phyloP scores from a whole-genome alignment of 73 alveolate genomes.

The Paramecium pentaurelia region DNA sequence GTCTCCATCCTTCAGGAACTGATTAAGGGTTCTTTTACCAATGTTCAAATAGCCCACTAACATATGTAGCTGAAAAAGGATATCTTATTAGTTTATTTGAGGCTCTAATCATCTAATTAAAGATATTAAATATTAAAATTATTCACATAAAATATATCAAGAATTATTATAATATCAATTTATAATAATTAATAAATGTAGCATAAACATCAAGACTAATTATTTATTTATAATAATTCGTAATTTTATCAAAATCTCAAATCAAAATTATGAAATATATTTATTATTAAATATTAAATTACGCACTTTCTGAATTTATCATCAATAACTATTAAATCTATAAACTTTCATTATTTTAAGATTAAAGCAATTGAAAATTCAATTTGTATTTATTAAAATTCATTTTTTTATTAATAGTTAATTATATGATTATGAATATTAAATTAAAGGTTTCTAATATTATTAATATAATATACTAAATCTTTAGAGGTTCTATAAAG shows the following conservation, averaged over 20 bases:
- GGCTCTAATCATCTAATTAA: not conserved
- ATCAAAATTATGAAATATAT: not conserved
- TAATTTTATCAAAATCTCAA: not conserved
- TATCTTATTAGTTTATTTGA: not conserved
- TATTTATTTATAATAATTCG: not conserved
- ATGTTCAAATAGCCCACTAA: not conserved
- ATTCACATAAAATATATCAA: not conserved
- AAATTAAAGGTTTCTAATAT: too few species aligned
- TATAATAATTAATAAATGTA: not conserved
- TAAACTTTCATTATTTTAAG: not conserved
- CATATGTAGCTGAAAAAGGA: not conserved
- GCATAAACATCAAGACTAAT: not conserved
- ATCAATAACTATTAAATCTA: not conserved
- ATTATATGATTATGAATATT: too few species aligned
- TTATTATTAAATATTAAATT: not conserved
- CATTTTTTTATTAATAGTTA: not conserved
- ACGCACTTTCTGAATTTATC: not conserved
- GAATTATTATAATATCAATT: not conserved
- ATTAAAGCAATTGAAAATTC: not conserved
- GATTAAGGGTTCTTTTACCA: conserved; percentile 16
- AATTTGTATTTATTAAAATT: too few species aligned
- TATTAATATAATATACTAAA: too few species aligned
- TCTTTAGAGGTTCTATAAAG: too few species aligned
- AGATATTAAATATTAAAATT: not conserved
- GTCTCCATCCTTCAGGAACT: conserved; percentile 23